Evolutionary conservation across 2,329 filamentous ascomycete species (phyloP).

Genomic region (Colletotrichum limetticola): DNA sequence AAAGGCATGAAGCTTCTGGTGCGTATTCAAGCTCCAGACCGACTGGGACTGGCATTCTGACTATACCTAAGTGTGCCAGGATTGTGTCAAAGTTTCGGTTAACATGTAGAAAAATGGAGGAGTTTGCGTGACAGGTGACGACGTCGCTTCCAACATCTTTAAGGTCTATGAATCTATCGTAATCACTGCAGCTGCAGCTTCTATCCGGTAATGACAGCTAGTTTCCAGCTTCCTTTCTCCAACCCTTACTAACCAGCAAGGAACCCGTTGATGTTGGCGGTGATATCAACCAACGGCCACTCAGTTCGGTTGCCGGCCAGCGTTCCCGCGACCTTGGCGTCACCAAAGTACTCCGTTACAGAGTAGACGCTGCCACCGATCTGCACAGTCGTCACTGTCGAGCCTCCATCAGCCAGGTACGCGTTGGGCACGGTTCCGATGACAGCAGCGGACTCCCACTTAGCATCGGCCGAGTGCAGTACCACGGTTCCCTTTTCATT

Average conservation of each 20-base stretch:
- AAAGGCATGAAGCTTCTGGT: neutral
- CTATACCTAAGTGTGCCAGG: neutral
- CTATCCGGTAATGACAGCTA: neutral
- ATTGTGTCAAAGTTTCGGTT: neutral
- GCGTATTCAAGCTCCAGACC: neutral
- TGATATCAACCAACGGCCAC: constrained; percentile 30
- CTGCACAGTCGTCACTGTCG: constrained; percentile 17
- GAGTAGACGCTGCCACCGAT: constrained; percentile 31
- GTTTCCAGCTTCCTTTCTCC: neutral
- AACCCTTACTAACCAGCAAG: neutral
- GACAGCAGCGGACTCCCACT: constrained; percentile 48
- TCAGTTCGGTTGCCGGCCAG: constrained; percentile 26
- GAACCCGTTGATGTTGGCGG: constrained; percentile 15
- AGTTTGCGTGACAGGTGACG: neutral
- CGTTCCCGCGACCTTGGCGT: constrained; percentile 20
- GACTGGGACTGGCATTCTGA: neutral
- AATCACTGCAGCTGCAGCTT: neutral
- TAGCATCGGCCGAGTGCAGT: constrained; percentile 46
- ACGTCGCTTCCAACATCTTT: neutral
- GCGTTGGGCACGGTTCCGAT: constrained; percentile 44
- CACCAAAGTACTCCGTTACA: constrained; percentile 23
- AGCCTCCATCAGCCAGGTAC: constrained; percentile 5
- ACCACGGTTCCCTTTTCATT: constrained; percentile 47
- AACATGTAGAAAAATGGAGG: neutral
- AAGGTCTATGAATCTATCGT: neutral